Base-by-base conservation (phyloP, 2,329 filamentous ascomycete genomes). In the Cephalotrichum gorgonifer region DNA sequence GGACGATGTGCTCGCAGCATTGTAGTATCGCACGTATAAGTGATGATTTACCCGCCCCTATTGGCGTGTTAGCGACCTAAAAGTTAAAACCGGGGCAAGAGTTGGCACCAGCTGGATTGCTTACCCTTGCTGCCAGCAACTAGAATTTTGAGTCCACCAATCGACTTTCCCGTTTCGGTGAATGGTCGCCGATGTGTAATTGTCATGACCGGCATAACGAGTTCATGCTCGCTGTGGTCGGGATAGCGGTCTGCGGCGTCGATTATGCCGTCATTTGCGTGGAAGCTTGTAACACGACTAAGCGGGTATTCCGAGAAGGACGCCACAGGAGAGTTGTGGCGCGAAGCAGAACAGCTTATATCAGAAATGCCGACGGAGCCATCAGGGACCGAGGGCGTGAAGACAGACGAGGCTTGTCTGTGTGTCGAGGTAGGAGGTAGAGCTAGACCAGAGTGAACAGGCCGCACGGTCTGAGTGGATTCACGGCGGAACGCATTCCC, bases 121-220 rank as follows among this genome's bases (percentile, higher is more conserved):
- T 44, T 43, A 52, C 22, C 26, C 8, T 44, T 43, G 59, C 81
- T 79, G 27, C 93, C 93, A 47, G 88, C 85, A 49, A 97, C 73
- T 54, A 97, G 72, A n/a, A 97, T 72, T 68, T 95, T 97, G 49
- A 97, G 72, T 57, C 88, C 83, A 1, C 91, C 91, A 62, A 97
- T 78, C 30, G 76, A 76, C 67, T 85, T 91, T 15, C 93, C 93
- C 43, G 78, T 78, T n/a, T 86, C 81, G 0, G 93, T 96, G 63
- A 97, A 97, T 0, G 90, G 90, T 47, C 89, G 78, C 45, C 93
- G 81, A 52, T 81, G 86, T 3, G 93, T 91, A 79, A 98, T 93
- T 53, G 80, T 83, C 58, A 98, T 84, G 60, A 89, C 95, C 5
- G 93, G 93, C 93, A 98, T 98, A 52, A 98, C 87, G n/a, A 98